Conservation (phyloP, 2,329 filamentous ascomycete species). For the Colletotrichum costaricense region DNA sequence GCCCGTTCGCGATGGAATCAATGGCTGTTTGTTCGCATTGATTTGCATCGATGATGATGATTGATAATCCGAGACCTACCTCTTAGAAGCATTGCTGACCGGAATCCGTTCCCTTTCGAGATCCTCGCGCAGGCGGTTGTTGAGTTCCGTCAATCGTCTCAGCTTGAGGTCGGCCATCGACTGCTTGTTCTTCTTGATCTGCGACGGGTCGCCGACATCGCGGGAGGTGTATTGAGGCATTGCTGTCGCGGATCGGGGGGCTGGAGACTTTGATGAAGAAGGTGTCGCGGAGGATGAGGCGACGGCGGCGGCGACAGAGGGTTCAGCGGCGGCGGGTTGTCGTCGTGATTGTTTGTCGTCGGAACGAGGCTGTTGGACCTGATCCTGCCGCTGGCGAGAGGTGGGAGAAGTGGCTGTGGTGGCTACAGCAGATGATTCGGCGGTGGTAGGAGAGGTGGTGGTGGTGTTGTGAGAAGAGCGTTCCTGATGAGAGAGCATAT, state of each 20-base stretch:
- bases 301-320: conserved; percentile 9
- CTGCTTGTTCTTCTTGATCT: conserved; percentile 94
- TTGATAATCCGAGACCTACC: conserved; percentile 62
- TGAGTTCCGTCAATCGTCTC: conserved; percentile 94
- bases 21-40: conserved; percentile 1
- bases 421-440: conserved; percentile 12
- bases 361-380: conserved; percentile 13
- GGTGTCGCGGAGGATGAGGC: conserved; percentile 34
- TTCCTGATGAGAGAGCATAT: conserved; percentile 34
- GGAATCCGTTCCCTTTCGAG: conserved; percentile 95
- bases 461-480: conserved; percentile 29
- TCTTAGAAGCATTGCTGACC: conserved; percentile 91
- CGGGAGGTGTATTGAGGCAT: conserved; percentile 77
- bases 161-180: conserved; percentile 99
- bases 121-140: conserved; percentile 95
- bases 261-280: conserved; percentile 33
- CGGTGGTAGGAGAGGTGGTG: conserved; percentile 13
- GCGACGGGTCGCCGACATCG: conserved; percentile 74
- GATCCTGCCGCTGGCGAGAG: conserved; percentile 31
- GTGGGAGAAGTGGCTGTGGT: conserved; percentile 29
- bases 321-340: conserved; percentile 16
- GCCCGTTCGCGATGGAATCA: neutral
- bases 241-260: conserved; percentile 45
- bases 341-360: conserved; percentile 22
- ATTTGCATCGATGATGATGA: neutral